A percentile compares a stretch with the other conserved stretches of the same genome.
Evolutionary conservation across 768 basidiomycete species (phyloP).

Genomic region (Tulasnella calospora): DNA sequence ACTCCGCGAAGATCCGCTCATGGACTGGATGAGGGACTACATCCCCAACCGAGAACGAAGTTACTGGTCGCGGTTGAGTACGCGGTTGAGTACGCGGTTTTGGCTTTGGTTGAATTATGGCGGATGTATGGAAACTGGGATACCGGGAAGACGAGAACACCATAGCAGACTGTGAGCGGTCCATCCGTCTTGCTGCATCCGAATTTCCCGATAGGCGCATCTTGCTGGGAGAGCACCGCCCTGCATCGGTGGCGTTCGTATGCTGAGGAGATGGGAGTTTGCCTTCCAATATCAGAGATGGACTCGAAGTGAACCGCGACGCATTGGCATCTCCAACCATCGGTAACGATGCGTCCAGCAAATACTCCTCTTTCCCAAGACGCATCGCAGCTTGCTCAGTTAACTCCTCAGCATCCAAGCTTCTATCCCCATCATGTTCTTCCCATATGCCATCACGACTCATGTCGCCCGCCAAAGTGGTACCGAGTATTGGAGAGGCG

Average conservation of each 20-base stretch:
- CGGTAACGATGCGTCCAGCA: constrained; percentile 3
- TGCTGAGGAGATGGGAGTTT: neutral
- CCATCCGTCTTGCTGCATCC: neutral
- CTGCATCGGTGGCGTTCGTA: neutral
- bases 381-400: neutral
- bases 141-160: neutral
- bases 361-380: constrained; percentile 17
- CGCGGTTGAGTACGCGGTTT: neutral
- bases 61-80: neutral
- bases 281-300: neutral
- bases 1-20: neutral
- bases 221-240: neutral
- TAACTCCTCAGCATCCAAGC: constrained; percentile 14
- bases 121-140: neutral
- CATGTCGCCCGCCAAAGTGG: constrained; percentile 6
- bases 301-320: neutral
- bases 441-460: constrained; percentile 9
- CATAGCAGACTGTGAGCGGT: neutral
- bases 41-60: neutral
- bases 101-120: neutral
- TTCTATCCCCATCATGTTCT: constrained; percentile 1
- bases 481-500: neutral
- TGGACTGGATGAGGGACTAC: neutral
- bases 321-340: neutral
- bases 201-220: neutral